phyloP scores from a whole-genome alignment of 305 asterid species.

The Rubia peregrina region DNA sequence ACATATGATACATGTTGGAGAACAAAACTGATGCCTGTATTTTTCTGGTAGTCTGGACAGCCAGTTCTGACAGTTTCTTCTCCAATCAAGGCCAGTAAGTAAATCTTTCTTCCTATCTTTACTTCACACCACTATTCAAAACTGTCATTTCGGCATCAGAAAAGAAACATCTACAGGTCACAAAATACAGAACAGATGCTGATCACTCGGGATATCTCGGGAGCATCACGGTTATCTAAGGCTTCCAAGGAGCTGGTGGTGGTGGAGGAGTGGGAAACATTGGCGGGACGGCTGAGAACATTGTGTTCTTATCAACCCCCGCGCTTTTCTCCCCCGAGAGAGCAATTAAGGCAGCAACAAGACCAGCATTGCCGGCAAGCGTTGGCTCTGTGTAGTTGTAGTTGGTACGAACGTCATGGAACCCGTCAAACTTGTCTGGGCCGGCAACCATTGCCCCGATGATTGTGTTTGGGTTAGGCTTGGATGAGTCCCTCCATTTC shows the following conservation, averaged over 20 bases:
- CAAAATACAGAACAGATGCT: conserved; percentile 18
- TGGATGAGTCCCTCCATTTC: conserved; percentile 75
- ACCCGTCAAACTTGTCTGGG: conserved; percentile 81
- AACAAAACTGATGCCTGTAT: conserved; percentile 5
- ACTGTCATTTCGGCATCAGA: conserved; percentile 14
- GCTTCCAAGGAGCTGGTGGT: conserved; percentile 99
- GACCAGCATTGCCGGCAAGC: conserved; percentile 92
- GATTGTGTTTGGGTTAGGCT: conserved; percentile 65
- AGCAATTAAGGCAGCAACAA: conserved; percentile 90
- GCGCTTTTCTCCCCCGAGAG: conserved; percentile 59
- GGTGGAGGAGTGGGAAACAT: conserved; percentile 96
- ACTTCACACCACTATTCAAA: conserved; percentile 5
- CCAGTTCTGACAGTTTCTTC: not conserved
- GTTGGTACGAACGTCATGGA: conserved; percentile 70
- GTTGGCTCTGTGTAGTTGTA: conserved; percentile 94
- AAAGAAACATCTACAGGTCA: conserved; percentile 22
- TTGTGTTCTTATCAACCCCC: conserved; percentile 75
- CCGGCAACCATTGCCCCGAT: conserved; percentile 99
- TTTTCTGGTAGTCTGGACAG: conserved; percentile 7
- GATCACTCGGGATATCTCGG: not conserved
- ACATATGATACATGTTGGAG: conserved; percentile 17
- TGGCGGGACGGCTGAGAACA: conserved; percentile 94
- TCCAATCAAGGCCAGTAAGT: not conserved
- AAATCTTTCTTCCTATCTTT: conserved; percentile 3
- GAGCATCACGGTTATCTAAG: conserved; percentile 26